phyloP scores from a whole-genome alignment of 2,329 filamentous ascomycete species.

The Fusarium proliferatum region DNA sequence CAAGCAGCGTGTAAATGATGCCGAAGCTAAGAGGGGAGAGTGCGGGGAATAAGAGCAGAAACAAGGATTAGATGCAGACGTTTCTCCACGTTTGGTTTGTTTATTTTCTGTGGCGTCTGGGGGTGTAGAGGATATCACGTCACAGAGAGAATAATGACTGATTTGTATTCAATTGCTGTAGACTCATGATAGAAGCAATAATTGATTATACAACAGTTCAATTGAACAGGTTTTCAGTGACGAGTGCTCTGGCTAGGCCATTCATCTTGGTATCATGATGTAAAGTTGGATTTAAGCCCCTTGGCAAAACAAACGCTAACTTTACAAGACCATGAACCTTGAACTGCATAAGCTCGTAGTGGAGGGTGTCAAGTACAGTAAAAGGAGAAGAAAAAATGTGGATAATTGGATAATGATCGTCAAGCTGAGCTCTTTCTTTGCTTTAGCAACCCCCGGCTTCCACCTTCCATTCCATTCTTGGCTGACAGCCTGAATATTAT shows the following conservation, averaged over 20 bases:
- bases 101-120: constrained; percentile 32
- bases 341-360: not conserved
- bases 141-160: constrained; percentile 14
- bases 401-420: constrained; percentile 15
- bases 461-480: constrained; percentile 15
- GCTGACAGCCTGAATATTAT: constrained; percentile 4
- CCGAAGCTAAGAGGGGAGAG: constrained; percentile 23
- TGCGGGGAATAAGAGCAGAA: constrained; percentile 33
- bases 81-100: constrained; percentile 35
- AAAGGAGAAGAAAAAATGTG: not conserved
- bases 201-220: accelerated
- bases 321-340: constrained; percentile 5
- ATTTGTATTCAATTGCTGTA: not conserved
- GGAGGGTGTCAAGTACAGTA: not conserved
- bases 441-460: constrained; percentile 9
- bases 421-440: constrained; percentile 18
- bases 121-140: constrained; percentile 25
- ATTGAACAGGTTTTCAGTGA: not conserved
- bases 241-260: not conserved
- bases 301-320: constrained; percentile 7
- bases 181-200: not conserved
- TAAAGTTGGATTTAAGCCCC: not conserved
- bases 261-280: constrained; percentile 13
- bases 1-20: constrained; percentile 11
- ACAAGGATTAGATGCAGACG: constrained; percentile 21